Base-by-base conservation (phyloP, 768 basidiomycete genomes). In the Lentinula sp. region DNA sequence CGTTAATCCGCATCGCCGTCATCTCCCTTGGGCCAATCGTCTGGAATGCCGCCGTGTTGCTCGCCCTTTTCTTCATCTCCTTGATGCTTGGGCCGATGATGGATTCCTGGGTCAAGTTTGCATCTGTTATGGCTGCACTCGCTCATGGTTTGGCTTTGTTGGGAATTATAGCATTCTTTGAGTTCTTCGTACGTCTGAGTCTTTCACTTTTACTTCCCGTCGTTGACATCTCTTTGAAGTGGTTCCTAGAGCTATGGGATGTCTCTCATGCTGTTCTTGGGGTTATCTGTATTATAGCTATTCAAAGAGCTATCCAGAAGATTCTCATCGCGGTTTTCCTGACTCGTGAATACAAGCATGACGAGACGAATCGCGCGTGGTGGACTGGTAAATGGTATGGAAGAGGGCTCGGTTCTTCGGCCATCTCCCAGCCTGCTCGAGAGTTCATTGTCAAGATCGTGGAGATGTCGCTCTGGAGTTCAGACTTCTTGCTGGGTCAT, bases 301-400 rank as follows among this genome's bases (percentile, higher is more conserved):
- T 99, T 54, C 95, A 98, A 74, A 84, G 97, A 51, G 88, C 91
- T 40, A 84, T 98, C 66, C 91, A 93, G 76, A 98, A 98, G 79
- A 85, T 96, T 63, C 80, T 97, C 59, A 98, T 98, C 64, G 83
- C 95, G 5, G 89, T 94, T 50, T 93, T 95, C 83, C 82, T 98
- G 50, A 93, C 94, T 28, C 89, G 97, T 69, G 97, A 99, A 75
- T 96, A 89, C 81, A 98, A 98, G 77, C 93, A 97, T 70, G 97
- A 99, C 70, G 95, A 98, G 78, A 95, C 93, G 31, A 98, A 98
- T 77, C 83, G 92, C 63, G 95, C 95, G 1, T 98, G 96, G 96
- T 99, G 97, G 97, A 95, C 95, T 16, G 95, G 95, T 63, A 89
- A 91, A 78, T 98, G 97, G 97, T 95, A 95, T 70, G 95, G 95